These are phyloP conservation scores for Fonsecaea pugnacius DNA, from an alignment of 2,329 filamentous ascomycete species.

Conservation along the genomic window DNA sequence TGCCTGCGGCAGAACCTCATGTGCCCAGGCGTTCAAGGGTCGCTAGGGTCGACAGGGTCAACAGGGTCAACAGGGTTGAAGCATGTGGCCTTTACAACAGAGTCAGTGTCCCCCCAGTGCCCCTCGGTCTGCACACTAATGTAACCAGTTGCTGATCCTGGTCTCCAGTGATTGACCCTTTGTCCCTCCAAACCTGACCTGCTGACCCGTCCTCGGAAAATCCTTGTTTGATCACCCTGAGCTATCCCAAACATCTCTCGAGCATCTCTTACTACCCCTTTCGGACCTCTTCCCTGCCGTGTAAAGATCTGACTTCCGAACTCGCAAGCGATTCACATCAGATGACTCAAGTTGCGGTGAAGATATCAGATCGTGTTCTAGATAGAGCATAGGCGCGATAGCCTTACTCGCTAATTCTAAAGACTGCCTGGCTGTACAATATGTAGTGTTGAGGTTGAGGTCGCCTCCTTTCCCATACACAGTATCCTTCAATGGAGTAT, in stretches of 20 bases:
- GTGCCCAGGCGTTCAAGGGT: too few species aligned
- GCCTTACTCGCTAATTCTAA: background rate
- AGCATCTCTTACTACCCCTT: background rate
- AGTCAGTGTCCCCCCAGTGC: too few species aligned
- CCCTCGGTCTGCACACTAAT: too few species aligned
- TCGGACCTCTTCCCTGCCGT: background rate
- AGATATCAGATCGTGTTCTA: background rate
- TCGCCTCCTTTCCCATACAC: slow-evolving; percentile 3
- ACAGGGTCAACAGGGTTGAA: too few species aligned
- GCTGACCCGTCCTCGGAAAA: too few species aligned
- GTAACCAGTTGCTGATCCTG: too few species aligned
- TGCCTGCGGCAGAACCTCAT: too few species aligned
- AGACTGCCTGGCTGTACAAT: background rate
- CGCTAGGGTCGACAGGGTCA: too few species aligned
- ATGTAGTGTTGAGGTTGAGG: background rate
- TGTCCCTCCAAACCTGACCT: too few species aligned
- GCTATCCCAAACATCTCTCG: background rate
- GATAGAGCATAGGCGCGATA: background rate
- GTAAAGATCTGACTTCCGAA: background rate
- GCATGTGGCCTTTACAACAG: too few species aligned
- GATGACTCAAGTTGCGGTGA: background rate
- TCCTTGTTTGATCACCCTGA: too few species aligned
- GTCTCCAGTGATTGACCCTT: too few species aligned
- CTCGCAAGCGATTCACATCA: background rate
- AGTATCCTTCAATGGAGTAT: background rate